Evolutionary conservation across 768 basidiomycete species (phyloP), one percentile per base, ranked within the genome.

Genomic region (Collybiopsis luxurians): DNA sequence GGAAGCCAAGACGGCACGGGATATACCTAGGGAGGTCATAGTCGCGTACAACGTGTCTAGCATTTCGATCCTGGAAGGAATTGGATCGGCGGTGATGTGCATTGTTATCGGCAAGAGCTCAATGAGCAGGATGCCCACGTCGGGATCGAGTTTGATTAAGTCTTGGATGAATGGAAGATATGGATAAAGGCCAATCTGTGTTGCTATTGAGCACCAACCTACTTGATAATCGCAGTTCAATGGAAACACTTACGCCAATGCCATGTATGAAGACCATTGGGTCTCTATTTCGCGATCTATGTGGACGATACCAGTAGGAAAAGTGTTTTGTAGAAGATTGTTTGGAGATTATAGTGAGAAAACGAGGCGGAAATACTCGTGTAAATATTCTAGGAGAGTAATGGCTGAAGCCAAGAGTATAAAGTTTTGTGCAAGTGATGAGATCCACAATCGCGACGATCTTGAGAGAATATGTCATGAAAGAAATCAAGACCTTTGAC

Each of bases 181-280:
- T 0, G 85, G 80, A 64, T 74, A 79, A 40, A 87, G 67, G 30
- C 87, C 87, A 54, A 89, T 84, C 85, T 86, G 36, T 12, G 19
- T 26, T n/a, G 4, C 15, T 10, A 56, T 19, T 34, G 24, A 23
- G 28, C n/a, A n/a, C n/a, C n/a, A n/a, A n/a, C n/a, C n/a, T n/a
- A n/a, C n/a, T 19, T 13, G 17, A 24, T 24, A 50, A 26, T 27
- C 52, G 24, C 11, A 13, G 19, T 10, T 17, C 38, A 2, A 40
- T 42, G 31, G 13, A 57, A 39, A 15, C 6, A 69, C 79, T 4
- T 69, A 86, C 84, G 10, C 86, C 87, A n/a, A 87, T 81, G 10
- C 86, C 87, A 54, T 89, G 86, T 1, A 89, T 61, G 62, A 88
- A 86, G n/a, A 87, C 65, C 10, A 89, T 68, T 2, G 54, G 84